Base-by-base conservation (phyloP, 1,284 basidiomycete species). In the Rhodotorula sp. region DNA sequence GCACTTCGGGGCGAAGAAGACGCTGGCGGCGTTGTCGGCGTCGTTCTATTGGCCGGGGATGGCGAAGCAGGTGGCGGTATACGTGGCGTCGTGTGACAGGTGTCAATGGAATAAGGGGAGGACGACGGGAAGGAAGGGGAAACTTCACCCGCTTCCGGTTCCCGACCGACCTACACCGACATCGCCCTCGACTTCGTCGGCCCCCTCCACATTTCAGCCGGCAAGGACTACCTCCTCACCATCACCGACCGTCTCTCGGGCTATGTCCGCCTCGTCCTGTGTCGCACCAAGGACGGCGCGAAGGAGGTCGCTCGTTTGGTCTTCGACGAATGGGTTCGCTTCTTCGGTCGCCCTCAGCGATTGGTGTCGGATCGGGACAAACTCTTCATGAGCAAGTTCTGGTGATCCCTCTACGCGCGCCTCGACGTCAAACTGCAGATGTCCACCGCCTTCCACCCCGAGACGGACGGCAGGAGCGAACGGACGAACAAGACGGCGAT, bases 391-490 rank as follows among this genome's bases (percentile, higher is more conserved):
- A 72, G 74, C 7, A 28, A 50, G 21, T 79, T 81, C 60, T 80
- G 80, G 80, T 38, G 64, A 0, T 55, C 68, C 0, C 69, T 80
- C 1, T 70, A 78, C 56, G 31, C 31, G 23, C 63, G 76, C 10
- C 64, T 73, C 0, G 19, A 62, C 16, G 57, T 76, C 19, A 76
- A 58, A 38, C 58, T 56, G 43, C 70, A 75, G 3, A 80, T 86
- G 81, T 85, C 83, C 0, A 82, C 81, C 2, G 76, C 82, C 0
- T 86, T 82, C 60, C 84, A 86, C 66, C 85, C 84, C 0, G 76
- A 86, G 67, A 83, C 78, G 10, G 75, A 77, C 64, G 71, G 73
- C 2, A 59, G 61, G n/a, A 73, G 73, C 23, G 78, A 79, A 72
- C 61, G 31, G 8, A 66, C 62, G 5, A 71, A 75, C 49, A 69